These are phyloP conservation scores for Botryotinia calthae DNA, from an alignment of 2,329 filamentous ascomycete species.

Conservation along the genomic window DNA sequence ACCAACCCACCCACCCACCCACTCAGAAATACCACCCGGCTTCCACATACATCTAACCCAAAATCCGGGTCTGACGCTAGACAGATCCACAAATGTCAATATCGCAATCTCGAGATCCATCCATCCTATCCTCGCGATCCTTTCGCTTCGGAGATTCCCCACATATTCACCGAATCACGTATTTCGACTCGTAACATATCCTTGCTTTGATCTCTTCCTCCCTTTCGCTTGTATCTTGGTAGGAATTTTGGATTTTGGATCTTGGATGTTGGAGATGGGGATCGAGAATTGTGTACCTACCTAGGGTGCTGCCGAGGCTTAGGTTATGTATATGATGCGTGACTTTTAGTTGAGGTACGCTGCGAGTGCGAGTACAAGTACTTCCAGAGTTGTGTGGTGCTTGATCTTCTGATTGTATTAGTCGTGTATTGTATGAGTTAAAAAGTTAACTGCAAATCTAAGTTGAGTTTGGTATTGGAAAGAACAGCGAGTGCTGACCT, in stretches of 20 bases:
- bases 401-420: neutral
- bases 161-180: neutral
- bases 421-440: neutral
- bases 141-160: neutral
- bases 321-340: neutral
- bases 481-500: neutral
- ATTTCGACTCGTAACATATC: neutral
- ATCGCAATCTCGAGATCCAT: neutral
- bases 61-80: neutral
- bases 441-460: neutral
- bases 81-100: neutral
- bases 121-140: neutral
- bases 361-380: neutral
- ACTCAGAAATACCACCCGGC: neutral
- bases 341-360: neutral
- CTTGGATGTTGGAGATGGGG: neutral
- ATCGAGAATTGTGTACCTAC: neutral
- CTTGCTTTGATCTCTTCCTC: neutral
- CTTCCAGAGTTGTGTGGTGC: neutral
- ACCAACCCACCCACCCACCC: neutral
- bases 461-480: neutral
- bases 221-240: neutral
- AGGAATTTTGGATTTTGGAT: neutral
- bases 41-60: neutral
- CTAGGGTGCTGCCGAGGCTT: neutral